A percentile compares a stretch with the other conserved stretches of the same genome.
Conservation (phyloP, 1,284 basidiomycete species). For the Wolfiporia cocos region DNA sequence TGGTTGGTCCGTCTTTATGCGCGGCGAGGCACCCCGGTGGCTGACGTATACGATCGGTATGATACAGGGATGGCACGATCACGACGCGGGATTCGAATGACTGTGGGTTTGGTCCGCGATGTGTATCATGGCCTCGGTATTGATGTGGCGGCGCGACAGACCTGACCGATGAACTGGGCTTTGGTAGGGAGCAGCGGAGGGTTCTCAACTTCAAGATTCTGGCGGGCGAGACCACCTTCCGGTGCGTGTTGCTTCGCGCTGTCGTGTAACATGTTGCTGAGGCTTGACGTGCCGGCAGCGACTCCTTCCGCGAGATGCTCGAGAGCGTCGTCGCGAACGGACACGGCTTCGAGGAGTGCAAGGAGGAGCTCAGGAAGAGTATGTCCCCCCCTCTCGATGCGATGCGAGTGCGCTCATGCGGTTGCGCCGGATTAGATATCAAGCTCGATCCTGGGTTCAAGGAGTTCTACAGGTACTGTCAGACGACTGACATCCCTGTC, state of each 20-base stretch:
- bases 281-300: no score
- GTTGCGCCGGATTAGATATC: constrained; percentile 50
- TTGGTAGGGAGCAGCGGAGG: constrained; percentile 61
- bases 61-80: constrained; percentile 90
- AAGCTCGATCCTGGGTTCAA: constrained; percentile 85
- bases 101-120: constrained; percentile 44
- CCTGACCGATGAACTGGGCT: constrained; percentile 75
- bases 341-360: constrained; percentile 77
- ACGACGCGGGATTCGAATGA: constrained; percentile 90
- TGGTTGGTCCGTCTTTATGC: constrained; percentile 53
- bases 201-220: constrained; percentile 71
- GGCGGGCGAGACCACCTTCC: constrained; percentile 59
- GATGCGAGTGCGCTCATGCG: no score
- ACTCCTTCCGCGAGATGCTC: constrained; percentile 78
- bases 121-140: background rate
- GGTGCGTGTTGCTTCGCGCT: constrained; percentile 36
- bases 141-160: constrained; percentile 34
- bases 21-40: constrained; percentile 3
- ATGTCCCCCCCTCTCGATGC: no score
- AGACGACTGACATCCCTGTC: constrained; percentile 71
- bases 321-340: constrained; percentile 62
- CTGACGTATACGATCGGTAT: background rate
- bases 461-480: constrained; percentile 80
- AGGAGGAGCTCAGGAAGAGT: constrained; percentile 53
- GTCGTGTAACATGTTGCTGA: background rate